These are phyloP conservation scores for Fusarium anthophilum DNA, from an alignment of 2,329 filamentous ascomycete species.

Conservation along the genomic window DNA sequence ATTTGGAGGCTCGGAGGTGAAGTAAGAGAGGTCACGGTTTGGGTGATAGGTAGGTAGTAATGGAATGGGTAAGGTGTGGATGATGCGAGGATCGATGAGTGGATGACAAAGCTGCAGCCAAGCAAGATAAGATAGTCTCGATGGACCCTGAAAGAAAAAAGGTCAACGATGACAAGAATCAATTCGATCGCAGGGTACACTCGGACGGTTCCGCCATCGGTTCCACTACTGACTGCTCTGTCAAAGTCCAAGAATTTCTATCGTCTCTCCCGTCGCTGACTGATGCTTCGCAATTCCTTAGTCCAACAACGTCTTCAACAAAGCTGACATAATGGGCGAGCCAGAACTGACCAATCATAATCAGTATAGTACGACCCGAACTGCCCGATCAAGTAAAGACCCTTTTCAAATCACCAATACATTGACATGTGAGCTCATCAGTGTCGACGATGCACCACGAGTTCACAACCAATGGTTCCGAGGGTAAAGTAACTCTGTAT, in stretches of 20 bases:
- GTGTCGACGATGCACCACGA: conserved; percentile 26
- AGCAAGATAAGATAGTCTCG: conserved; percentile 12
- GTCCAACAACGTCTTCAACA: conserved; percentile 15
- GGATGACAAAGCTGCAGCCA: conserved; percentile 35
- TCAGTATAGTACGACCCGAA: conserved; percentile 1
- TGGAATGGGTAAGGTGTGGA: conserved; percentile 25
- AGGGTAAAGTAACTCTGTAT: conserved; percentile 12
- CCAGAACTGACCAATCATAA: conserved; percentile 1
- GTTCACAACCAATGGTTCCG: conserved; percentile 1
- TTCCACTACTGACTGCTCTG: conserved; percentile 24
- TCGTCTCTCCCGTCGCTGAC: conserved; percentile 27
- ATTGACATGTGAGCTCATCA: conserved; percentile 34
- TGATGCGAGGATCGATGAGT: conserved; percentile 11
- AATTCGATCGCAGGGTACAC: background rate
- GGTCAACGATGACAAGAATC: conserved; percentile 1
- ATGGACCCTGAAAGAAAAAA: conserved; percentile 5
- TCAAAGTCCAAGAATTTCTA: conserved; percentile 8
- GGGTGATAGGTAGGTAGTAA: conserved; percentile 7
- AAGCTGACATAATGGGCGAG: conserved; percentile 37
- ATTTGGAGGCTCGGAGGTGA: conserved; percentile 15
- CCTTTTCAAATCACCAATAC: background rate
- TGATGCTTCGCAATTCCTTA: conserved; percentile 41
- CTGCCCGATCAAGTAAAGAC: conserved; percentile 27
- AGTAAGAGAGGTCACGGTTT: background rate
- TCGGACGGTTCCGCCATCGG: conserved; percentile 23